These are phyloP conservation scores for Rachicladosporium sp. DNA, from an alignment of 2,329 filamentous ascomycete genomes.

Conservation along the genomic window DNA sequence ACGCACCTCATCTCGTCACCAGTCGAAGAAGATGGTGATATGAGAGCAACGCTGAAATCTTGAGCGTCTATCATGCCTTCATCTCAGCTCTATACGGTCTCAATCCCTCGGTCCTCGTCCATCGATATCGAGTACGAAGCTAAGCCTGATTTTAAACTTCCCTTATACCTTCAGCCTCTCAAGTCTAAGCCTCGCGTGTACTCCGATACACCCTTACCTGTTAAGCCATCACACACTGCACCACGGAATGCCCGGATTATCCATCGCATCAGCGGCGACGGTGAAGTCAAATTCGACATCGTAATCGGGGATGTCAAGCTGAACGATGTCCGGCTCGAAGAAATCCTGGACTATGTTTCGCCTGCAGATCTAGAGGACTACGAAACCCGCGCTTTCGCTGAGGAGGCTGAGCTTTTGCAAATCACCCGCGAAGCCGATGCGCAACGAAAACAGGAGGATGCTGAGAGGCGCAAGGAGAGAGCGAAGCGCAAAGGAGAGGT, in stretches of 20 bases:
- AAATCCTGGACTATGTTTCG: slow-evolving; percentile 23
- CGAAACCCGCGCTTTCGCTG: slow-evolving; percentile 20
- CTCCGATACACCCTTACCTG: slow-evolving; percentile 11
- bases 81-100: too few relatives aligned
- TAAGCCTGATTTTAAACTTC: too few relatives aligned
- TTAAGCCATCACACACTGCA: slow-evolving; percentile 14
- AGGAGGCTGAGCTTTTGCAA: slow-evolving; percentile 13
- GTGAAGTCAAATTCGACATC: slow-evolving; percentile 16
- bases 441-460: slow-evolving; percentile 4
- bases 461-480: slow-evolving; percentile 6
- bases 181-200: slow-evolving; percentile 2
- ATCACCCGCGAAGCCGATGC: slow-evolving; percentile 14
- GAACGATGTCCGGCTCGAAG: slow-evolving; percentile 16
- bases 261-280: slow-evolving; percentile 11
- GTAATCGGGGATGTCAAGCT: slow-evolving; percentile 16
- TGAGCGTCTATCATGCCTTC: too few relatives aligned
- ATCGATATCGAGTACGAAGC: too few relatives aligned
- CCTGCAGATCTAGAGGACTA: slow-evolving; percentile 22
- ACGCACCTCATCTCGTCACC: too few relatives aligned
- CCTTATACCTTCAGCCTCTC: not conserved
- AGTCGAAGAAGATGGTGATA: too few relatives aligned
- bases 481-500: slow-evolving; percentile 12
- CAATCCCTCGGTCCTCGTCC: too few relatives aligned
- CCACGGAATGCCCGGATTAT: slow-evolving; percentile 18
- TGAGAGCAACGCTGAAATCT: too few relatives aligned